Conservation (phyloP, 2,329 filamentous ascomycete genomes). For the Colletotrichum somersetense region DNA sequence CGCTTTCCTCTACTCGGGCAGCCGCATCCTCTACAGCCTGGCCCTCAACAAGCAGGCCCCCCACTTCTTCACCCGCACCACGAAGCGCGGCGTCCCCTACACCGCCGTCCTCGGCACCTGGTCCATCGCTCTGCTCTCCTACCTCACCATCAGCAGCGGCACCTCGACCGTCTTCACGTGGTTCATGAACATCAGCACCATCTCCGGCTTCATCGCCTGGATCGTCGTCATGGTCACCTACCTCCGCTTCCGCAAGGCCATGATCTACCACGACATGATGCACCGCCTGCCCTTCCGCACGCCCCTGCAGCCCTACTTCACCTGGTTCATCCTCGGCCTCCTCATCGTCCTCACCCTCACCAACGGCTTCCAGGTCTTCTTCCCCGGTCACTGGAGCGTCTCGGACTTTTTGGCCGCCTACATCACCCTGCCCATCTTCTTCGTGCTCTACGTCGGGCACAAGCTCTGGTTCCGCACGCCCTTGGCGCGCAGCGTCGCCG, state of each 20-base stretch:
- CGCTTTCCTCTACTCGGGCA: slow-evolving; percentile 72
- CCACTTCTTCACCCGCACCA: slow-evolving; percentile 69
- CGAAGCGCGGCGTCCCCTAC: slow-evolving; percentile 71
- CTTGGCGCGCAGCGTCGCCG: slow-evolving; percentile 55
- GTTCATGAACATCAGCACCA: slow-evolving; percentile 78
- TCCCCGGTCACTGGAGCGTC: slow-evolving; percentile 72
- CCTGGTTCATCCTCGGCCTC: slow-evolving; percentile 69
- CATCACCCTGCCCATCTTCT: slow-evolving; percentile 72
- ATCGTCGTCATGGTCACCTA: slow-evolving; percentile 70
- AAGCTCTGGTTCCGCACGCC: slow-evolving; percentile 64
- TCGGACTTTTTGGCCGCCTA: slow-evolving; percentile 75
- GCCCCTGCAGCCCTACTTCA: slow-evolving; percentile 71
- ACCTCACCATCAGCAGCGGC: slow-evolving; percentile 74
- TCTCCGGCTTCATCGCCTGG: slow-evolving; percentile 72
- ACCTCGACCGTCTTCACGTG: slow-evolving; percentile 76
- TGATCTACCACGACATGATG: slow-evolving; percentile 64
- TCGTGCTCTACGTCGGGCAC: slow-evolving; percentile 71
- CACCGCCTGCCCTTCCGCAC: slow-evolving; percentile 65
- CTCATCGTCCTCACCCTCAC: slow-evolving; percentile 75
- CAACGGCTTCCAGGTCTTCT: slow-evolving; percentile 83
- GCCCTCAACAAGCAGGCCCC: slow-evolving; percentile 76
- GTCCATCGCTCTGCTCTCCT: slow-evolving; percentile 74
- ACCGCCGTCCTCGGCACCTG: slow-evolving; percentile 66
- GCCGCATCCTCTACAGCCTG: slow-evolving; percentile 77
- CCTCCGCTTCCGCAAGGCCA: slow-evolving; percentile 69